phyloP scores from a whole-genome alignment of 768 basidiomycete species.

The Boletus huronensis region DNA sequence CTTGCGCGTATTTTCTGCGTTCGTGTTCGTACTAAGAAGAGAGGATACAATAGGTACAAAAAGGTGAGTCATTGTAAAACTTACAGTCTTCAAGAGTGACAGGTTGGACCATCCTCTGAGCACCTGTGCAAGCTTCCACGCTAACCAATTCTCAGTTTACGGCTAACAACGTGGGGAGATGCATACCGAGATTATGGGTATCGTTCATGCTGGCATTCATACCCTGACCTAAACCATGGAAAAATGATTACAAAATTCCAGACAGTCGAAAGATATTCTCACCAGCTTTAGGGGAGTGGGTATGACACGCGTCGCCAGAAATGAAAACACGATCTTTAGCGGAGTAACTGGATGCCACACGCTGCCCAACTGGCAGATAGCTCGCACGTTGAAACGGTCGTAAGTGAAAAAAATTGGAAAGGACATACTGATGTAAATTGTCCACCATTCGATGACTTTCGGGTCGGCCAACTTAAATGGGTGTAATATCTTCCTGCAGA shows the following conservation, averaged over 20 bases:
- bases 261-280: neutral
- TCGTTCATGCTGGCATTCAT: constrained; percentile 80
- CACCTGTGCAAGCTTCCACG: constrained; percentile 48
- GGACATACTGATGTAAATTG: constrained; percentile 60
- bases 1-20: constrained; percentile 63
- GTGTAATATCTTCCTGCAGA: constrained; percentile 50
- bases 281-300: constrained; percentile 67
- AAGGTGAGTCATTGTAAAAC: constrained; percentile 1
- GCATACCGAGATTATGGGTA: constrained; percentile 61
- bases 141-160: constrained; percentile 45
- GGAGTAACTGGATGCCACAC: constrained; percentile 63
- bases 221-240: constrained; percentile 52
- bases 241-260: neutral
- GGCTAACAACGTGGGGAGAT: constrained; percentile 16
- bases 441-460: constrained; percentile 65
- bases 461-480: constrained; percentile 53
- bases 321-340: constrained; percentile 68
- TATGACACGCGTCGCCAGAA: constrained; percentile 72
- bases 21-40: constrained; percentile 64
- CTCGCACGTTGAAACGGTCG: neutral
- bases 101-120: constrained; percentile 39
- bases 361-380: constrained; percentile 56
- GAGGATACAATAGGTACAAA: neutral
- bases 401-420: neutral
- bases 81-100: constrained; percentile 40